Conservation (phyloP, 495 filamentous ascomycete genomes). For the Neurospora tetrasperma region DNA sequence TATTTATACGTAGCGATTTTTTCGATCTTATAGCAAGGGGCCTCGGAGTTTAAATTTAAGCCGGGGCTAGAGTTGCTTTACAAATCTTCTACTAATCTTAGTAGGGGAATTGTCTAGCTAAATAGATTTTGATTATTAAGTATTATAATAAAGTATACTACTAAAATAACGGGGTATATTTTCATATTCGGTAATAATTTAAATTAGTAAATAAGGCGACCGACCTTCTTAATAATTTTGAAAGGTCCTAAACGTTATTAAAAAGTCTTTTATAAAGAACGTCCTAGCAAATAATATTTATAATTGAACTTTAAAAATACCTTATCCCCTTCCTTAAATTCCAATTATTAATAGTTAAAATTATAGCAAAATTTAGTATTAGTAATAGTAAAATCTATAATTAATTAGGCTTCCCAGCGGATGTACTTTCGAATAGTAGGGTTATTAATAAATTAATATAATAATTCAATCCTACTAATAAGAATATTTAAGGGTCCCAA, state of each 20-base stretch:
- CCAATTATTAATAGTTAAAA: neutral
- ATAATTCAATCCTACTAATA: too few relatives aligned
- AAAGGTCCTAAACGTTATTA: neutral
- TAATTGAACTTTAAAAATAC: neutral
- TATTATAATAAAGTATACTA: neutral
- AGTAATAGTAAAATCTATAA: neutral
- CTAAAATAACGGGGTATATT: neutral
- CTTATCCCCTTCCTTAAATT: neutral
- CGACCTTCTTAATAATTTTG: neutral
- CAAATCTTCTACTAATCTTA: neutral
- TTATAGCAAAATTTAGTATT: neutral
- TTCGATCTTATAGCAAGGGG: too few relatives aligned
- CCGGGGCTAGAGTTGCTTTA: neutral
- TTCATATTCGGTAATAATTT: neutral
- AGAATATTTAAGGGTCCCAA: too few relatives aligned
- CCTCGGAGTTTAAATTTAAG: too few relatives aligned
- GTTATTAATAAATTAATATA: neutral
- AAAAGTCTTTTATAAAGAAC: neutral
- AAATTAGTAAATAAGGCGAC: neutral
- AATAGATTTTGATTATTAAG: too few relatives aligned
- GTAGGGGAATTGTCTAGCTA: too few relatives aligned
- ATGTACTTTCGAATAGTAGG: neutral
- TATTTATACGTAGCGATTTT: neutral
- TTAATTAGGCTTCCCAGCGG: neutral
- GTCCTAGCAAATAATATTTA: neutral